Evolutionary conservation across 2,329 filamentous ascomycete species (phyloP), one percentile per base, ranked within the genome.

Genomic region (Fusarium pseudoanthophilum): DNA sequence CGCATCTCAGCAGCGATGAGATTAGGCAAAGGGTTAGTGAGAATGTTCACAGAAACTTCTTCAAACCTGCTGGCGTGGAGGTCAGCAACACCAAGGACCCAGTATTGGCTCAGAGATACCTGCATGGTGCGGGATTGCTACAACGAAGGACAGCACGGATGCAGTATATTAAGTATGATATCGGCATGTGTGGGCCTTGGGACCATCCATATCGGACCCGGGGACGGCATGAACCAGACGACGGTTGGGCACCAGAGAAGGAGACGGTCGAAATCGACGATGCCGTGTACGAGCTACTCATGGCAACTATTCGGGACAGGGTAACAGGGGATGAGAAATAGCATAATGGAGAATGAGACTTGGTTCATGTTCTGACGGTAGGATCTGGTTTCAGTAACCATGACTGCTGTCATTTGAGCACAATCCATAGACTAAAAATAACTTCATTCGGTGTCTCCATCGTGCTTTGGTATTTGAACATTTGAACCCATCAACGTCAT

Each of bases 341-440:
- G 0, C 45, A 11, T 4, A 8, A 11, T 8, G 6, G 5, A 48
- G 13, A 48, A 8, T 5, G 5, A 28, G 14, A 5, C 9, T 11
- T 16, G 6, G 9, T 21, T 21, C 9, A 13, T 13, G 30, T 32
- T 13, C 30, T 32, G 30, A 32, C 30, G 11, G 30, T 4, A 20
- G 4, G 4, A 20, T 7, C 6, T 7, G 6, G 2, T 21, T 28
- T 28, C 0, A 28, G 13, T 7, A 28, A 7, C 2, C 0, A 11
- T 28, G 4, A 21, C 13, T 15, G 13, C 8, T 46, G 4, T 11
- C 8, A 28, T 28, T 28, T 4, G 4, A 11, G 13, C 14, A 26
- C 14, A 48, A 28, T 11, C 15, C 20, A 48, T 21, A 32, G 30
- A 32, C 11, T 32, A 13, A 13, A 32, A 13, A 45, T 20, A 2